Percentiles rank a stretch among this genome's conserved stretches.
Conservation (phyloP, 2,329 filamentous ascomycete species). For the Sporothrix protearum region DNA sequence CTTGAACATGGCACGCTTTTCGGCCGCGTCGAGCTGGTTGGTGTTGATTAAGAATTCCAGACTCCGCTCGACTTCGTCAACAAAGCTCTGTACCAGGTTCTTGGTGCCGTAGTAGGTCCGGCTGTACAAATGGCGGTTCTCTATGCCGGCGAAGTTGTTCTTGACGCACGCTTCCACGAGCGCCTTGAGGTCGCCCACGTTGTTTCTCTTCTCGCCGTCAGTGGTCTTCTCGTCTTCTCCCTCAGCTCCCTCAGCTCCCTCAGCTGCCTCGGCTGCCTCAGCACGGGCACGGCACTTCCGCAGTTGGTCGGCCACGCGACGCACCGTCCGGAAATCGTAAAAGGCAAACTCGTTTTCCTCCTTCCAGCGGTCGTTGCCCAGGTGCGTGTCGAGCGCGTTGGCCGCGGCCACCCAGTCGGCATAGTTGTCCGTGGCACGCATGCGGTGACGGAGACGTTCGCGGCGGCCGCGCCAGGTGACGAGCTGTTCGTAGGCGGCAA, state of each 20-base stretch:
- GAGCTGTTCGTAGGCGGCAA: constrained; percentile 87
- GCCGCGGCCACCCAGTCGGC: constrained; percentile 79
- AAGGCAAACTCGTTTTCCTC: constrained; percentile 73
- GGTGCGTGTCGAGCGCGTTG: constrained; percentile 70
- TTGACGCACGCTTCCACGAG: constrained; percentile 89
- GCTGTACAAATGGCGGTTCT: constrained; percentile 91
- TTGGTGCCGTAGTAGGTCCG: constrained; percentile 99
- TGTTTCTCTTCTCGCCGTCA: constrained; percentile 26
- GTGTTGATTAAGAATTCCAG: constrained; percentile 67
- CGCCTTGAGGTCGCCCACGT: constrained; percentile 61
- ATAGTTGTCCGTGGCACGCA: constrained; percentile 72
- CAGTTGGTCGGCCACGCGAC: constrained; percentile 73
- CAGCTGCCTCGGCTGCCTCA: constrained; percentile 45
- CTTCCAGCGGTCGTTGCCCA: constrained; percentile 80
- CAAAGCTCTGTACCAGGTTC: constrained; percentile 80
- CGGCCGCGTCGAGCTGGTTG: constrained; percentile 62
- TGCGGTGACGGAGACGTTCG: constrained; percentile 64
- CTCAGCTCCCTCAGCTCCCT: no score
- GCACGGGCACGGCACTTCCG: constrained; percentile 58
- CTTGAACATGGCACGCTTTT: constrained; percentile 80
- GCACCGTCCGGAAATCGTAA: constrained; percentile 84
- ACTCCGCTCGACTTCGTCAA: constrained; percentile 73
- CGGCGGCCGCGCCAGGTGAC: constrained; percentile 83
- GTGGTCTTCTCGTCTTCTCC: constrained; percentile 36
- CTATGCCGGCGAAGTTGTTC: constrained; percentile 94